These are phyloP conservation scores for Reutealis trisperma DNA, from an alignment of 345 rosid species.

Conservation along the genomic window DNA sequence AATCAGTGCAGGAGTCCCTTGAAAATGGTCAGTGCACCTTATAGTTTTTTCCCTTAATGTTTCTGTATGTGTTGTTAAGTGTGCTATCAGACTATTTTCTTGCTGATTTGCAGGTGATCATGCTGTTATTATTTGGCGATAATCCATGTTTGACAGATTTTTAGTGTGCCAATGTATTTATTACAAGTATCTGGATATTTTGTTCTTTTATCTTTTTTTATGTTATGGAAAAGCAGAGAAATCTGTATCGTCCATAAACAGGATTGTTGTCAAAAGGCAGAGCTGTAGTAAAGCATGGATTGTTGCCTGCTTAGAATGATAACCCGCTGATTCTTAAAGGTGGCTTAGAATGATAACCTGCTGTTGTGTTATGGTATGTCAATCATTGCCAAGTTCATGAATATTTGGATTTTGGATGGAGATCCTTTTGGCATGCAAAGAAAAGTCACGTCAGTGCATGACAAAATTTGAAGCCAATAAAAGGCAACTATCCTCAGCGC, in stretches of 20 bases:
- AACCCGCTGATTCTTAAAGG: neutral
- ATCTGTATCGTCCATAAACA: neutral
- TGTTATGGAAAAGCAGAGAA: neutral
- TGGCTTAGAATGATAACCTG: neutral
- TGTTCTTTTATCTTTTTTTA: neutral
- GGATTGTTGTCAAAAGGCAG: neutral
- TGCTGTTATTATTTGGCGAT: neutral
- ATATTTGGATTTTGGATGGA: neutral
- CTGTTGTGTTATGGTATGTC: neutral
- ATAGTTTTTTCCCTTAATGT: neutral
- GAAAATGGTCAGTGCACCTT: slow-evolving; percentile 46
- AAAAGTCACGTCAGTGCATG: neutral
- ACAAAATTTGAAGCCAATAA: neutral
- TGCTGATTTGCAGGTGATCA: neutral
- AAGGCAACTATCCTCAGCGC: neutral
- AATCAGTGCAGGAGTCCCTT: slow-evolving; percentile 64
- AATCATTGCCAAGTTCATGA: neutral
- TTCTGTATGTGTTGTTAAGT: neutral
- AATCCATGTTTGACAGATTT: neutral
- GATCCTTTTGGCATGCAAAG: neutral
- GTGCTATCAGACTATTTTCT: neutral
- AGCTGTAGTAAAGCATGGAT: too few relatives aligned
- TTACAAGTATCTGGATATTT: neutral
- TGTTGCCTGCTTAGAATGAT: neutral
- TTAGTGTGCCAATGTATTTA: neutral